These are phyloP conservation scores for Kernera saxatilis DNA, from an alignment of 345 rosid genomes.

Conservation along the genomic window DNA sequence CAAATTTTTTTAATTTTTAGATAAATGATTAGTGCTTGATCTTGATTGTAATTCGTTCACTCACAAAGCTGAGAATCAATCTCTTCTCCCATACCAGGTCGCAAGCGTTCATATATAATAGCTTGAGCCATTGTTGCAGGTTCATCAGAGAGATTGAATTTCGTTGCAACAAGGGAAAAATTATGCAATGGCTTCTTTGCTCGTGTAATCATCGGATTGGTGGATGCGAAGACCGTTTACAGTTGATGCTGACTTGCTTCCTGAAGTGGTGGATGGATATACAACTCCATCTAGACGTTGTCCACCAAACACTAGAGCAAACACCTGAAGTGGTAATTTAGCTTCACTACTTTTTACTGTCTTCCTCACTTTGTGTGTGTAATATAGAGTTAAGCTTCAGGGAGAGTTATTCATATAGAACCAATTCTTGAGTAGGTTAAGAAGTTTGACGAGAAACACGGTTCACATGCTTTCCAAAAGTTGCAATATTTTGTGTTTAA, in stretches of 20 bases:
- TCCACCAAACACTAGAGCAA: slow-evolving; percentile 50
- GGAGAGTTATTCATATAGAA: background rate
- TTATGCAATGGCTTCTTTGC: too few relatives aligned
- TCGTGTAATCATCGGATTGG: too few relatives aligned
- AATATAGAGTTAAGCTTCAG: background rate
- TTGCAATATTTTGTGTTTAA: background rate
- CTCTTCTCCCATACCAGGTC: too few relatives aligned
- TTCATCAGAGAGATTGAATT: too few relatives aligned
- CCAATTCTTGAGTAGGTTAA: background rate
- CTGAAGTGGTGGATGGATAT: slow-evolving; percentile 59
- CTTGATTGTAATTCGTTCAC: too few relatives aligned
- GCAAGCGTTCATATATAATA: too few relatives aligned
- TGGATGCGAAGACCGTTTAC: slow-evolving; percentile 93
- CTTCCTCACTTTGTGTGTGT: slow-evolving; percentile 4
- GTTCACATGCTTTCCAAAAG: background rate
- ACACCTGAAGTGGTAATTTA: too few relatives aligned
- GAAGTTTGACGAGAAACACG: background rate
- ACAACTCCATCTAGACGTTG: slow-evolving; percentile 59
- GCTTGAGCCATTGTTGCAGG: too few relatives aligned
- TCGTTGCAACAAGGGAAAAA: too few relatives aligned
- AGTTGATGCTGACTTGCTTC: slow-evolving; percentile 80
- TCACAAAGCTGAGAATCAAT: too few relatives aligned
- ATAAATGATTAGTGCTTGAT: too few relatives aligned
- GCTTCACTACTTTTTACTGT: background rate
- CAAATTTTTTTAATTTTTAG: too few relatives aligned